Base-by-base conservation (phyloP, 2,329 filamentous ascomycete genomes). In the Fusarium liriodendri region DNA sequence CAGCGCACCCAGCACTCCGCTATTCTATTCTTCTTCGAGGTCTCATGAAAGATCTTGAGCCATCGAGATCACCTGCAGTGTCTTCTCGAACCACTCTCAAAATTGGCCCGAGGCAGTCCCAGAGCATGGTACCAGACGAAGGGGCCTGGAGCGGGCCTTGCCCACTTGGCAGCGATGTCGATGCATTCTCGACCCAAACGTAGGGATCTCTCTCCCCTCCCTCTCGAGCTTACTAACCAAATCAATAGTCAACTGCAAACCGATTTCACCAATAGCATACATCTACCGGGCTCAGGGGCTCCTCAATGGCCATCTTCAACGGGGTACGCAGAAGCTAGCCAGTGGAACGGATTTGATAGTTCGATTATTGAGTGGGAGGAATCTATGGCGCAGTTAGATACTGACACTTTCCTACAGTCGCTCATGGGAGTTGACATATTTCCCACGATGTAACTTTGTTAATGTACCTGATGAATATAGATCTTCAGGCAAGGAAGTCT, bases 1-100 rank as follows among this genome's bases (percentile, higher is more conserved):
- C 50, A 1, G 65, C 65, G 6, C 65, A 67, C 9, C 65, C 65
- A 8, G 65, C 65, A n/a, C 52, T 67, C n/a, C 65, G 60, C 5
- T 67, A 67, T 6, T 40, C 65, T 4, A 64, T 67, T 14, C 18
- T 67, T 8, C 60, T 67, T 22, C 52, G 60, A 32, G 65, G 59
- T 27, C 22, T 67, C 2, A 64, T 67, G 65, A 65, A 52, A 22
- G 42, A 47, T 25, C 47, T 35, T 4, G 14, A 38, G 22, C 60
- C 20, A 22, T 35, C 42, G 5, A 11, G 29, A 18, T 20, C 10
- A 29, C 20, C 42, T 13, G 27, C n/a, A 14, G n/a, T 32, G 54
- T n/a, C 57, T 14, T 37, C 37, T 25, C 11, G 32, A 10, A 20
- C 42, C 3, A 7, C 57, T 20, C 57, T 59, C 0, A 38, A 35